A percentile compares a stretch with the other conserved stretches of the same genome.
Conservation (phyloP, 129 eudicot genomes). For the Artemisia argyi region DNA sequence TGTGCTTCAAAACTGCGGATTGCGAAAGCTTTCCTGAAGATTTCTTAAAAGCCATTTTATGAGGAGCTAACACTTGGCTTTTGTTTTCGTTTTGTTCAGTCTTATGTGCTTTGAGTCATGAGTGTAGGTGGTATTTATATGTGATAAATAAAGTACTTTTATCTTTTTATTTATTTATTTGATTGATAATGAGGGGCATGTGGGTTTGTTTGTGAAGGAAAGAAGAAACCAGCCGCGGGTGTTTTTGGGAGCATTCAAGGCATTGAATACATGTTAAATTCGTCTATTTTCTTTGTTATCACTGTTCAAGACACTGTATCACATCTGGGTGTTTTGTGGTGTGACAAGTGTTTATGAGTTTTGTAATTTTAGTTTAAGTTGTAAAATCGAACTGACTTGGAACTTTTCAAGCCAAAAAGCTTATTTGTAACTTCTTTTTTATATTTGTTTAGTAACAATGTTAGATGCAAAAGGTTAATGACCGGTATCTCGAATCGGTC, state of each 20-base stretch:
- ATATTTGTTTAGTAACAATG: too few species aligned
- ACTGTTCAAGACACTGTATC: slow-evolving; percentile 31
- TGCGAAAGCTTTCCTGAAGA: slow-evolving; percentile 58
- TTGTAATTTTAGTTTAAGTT: too few species aligned
- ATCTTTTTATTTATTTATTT: neutral
- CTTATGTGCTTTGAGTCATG: slow-evolving; percentile 21
- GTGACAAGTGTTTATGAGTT: too few species aligned
- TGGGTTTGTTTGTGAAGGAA: slow-evolving; percentile 36
- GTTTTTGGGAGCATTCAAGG: slow-evolving; percentile 30
- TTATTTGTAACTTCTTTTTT: too few species aligned
- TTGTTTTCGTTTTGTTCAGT: neutral
- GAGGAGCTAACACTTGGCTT: slow-evolving; percentile 4
- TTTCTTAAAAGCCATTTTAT: slow-evolving; percentile 55
- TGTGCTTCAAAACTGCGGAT: slow-evolving; percentile 58
- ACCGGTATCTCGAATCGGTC: too few species aligned
- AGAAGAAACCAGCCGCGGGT: slow-evolving; percentile 26
- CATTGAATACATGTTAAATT: slow-evolving; percentile 41
- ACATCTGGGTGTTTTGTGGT: neutral
- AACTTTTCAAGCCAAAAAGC: too few species aligned
- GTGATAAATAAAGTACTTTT: neutral
- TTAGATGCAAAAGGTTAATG: too few species aligned
- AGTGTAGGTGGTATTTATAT: slow-evolving; percentile 14
- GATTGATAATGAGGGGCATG: slow-evolving; percentile 24
- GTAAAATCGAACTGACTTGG: too few species aligned
- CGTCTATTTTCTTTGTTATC: slow-evolving; percentile 38